Conservation (phyloP, 2,329 filamentous ascomycete genomes). For the Talaromyces marneffei region DNA sequence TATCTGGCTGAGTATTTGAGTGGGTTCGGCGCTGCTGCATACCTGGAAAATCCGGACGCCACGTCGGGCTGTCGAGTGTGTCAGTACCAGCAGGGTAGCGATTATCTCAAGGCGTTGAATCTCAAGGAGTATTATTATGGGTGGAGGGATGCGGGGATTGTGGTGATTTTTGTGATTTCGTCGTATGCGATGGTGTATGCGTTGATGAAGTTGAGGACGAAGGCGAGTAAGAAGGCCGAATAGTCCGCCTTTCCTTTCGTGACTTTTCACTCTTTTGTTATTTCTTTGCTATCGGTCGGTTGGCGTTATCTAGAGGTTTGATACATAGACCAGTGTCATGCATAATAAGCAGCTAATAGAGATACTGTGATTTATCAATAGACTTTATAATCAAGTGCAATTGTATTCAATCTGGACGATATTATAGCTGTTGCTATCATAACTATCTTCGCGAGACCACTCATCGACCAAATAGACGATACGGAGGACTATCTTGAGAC, state of each 20-base stretch:
- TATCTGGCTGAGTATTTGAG: constrained; percentile 53
- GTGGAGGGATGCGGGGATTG: constrained; percentile 61
- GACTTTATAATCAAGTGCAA: background rate
- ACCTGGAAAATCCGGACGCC: constrained; percentile 57
- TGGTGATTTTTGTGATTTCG: constrained; percentile 51
- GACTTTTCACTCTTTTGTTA: background rate
- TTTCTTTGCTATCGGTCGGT: background rate
- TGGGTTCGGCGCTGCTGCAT: constrained; percentile 41
- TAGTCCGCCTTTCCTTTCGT: background rate
- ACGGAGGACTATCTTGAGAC: background rate
- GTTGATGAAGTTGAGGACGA: constrained; percentile 36
- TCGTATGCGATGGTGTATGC: constrained; percentile 48
- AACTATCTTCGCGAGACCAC: background rate
- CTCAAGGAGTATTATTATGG: constrained; percentile 57
- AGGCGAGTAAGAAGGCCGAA: constrained; percentile 34
- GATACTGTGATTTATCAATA: background rate
- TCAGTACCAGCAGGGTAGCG: constrained; percentile 52
- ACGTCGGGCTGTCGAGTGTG: constrained; percentile 56
- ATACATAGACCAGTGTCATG: too few relatives aligned
- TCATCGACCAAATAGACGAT: too few relatives aligned
- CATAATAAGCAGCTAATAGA: background rate
- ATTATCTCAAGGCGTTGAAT: constrained; percentile 57
- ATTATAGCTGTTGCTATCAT: too few relatives aligned
- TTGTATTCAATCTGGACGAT: background rate
- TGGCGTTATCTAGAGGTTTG: background rate